Conservation (phyloP, 1,139 yeast species). For the Zygotorulaspora mrakii region DNA sequence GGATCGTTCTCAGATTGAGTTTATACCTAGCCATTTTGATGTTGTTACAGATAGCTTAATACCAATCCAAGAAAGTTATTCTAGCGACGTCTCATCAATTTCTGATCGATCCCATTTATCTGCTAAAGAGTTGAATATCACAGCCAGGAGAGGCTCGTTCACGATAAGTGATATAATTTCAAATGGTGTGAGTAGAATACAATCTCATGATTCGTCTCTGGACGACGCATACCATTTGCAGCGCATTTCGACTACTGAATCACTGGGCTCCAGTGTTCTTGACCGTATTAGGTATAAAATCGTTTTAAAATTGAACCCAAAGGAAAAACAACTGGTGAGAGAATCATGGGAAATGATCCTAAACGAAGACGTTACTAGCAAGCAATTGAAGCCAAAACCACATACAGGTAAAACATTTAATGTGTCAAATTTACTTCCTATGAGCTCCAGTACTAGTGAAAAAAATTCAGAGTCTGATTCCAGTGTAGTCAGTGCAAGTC, state of each 20-base stretch:
- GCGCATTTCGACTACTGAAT: slow-evolving; percentile 12
- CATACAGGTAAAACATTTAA: slow-evolving; percentile 2
- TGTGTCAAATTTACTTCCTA: background rate
- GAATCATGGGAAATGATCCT: slow-evolving; percentile 41
- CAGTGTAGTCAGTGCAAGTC: slow-evolving; percentile 9
- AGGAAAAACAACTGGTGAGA: slow-evolving; percentile 41
- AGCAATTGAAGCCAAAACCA: slow-evolving; percentile 9
- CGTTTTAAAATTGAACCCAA: slow-evolving; percentile 35
- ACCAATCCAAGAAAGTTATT: background rate
- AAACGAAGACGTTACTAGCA: slow-evolving; percentile 27
- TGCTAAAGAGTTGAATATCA: slow-evolving; percentile 2
- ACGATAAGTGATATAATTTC: slow-evolving; percentile 10
- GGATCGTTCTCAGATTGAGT: slow-evolving; percentile 25
- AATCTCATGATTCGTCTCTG: slow-evolving; percentile 7
- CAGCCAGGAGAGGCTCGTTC: slow-evolving; percentile 10
- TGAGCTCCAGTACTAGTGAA: slow-evolving; percentile 2
- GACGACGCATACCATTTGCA: slow-evolving; percentile 11
- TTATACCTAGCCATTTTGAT: slow-evolving; percentile 21
- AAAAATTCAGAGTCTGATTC: slow-evolving; percentile 5
- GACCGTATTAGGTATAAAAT: slow-evolving; percentile 30
- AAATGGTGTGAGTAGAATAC: slow-evolving; percentile 7
- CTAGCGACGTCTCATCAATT: background rate
- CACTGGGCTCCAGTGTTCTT: slow-evolving; percentile 15
- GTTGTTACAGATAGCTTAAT: slow-evolving; percentile 12
- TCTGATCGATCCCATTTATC: background rate